Base-by-base conservation (phyloP, 495 filamentous ascomycete genomes). In the Neurospora tetrasperma region DNA sequence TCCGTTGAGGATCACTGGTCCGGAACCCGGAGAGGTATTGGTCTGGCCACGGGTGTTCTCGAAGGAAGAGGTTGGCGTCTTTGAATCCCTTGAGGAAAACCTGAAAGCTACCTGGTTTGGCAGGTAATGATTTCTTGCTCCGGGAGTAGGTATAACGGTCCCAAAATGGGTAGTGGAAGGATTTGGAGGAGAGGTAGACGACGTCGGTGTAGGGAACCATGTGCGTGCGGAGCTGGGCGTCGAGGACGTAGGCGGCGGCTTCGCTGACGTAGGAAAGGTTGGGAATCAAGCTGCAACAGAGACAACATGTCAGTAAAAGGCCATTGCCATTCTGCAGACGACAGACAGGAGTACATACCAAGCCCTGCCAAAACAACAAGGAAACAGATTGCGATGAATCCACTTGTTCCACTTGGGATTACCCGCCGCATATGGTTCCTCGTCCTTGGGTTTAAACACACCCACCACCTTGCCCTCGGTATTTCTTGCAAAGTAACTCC, bases 231-330 rank as follows among this genome's bases (percentile, higher is more conserved):
- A 99, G 85, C 75, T 95, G 92, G 72, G 89, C 89, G 83, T 99
- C 96, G 62, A 99, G 88, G 4, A 97, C 92, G 80, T 97, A 99
- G 48, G 96, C 95, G 14, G 96, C 96, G 20, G 96, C 96, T 85
- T 99, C 96, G 73, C 94, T 98, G 76, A 99, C 93, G 80, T 99
- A 99, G 69, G 94, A 97, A n/a, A 99, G 86, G 80, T 99, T 99
- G 48, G 96, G 96, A 81, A 99, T 99, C 71, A 99, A 88, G 78
- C 87, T 89, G 72, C 12, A 54, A 54, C 4, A 54, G 16, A 70
- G 71, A 72, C 2, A 66, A 48, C n/a, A 73, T n/a, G 74, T 77
- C 69, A 77, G 74, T 71, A 77, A 35, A 40, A 71, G 42, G 27
- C 7, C 70, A 42, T 38, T 6, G 27, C 7, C 27, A 35, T 42